Conservation (phyloP, 1,284 basidiomycete genomes). For the Ustilago trichophora region DNA sequence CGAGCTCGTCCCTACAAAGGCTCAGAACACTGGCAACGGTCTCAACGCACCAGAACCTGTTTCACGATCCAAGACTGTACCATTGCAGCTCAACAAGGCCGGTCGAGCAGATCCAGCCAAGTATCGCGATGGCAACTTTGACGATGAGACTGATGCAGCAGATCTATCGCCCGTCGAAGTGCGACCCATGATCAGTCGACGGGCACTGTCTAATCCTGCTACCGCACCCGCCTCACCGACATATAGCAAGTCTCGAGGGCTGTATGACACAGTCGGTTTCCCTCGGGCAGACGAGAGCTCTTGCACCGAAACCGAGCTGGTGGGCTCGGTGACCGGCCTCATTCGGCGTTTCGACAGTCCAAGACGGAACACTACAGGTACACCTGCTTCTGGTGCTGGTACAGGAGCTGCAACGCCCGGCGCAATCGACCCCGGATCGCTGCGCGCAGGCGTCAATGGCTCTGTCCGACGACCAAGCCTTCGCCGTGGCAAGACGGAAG, state of each 20-base stretch:
- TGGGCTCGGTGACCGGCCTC: conserved; percentile 24
- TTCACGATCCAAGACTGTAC: conserved; percentile 21
- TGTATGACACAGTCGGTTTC: conserved; percentile 18
- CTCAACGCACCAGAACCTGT: conserved; percentile 5
- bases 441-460: conserved; percentile 7
- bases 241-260: conserved; percentile 18
- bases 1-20: neutral
- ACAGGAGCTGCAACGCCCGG: neutral
- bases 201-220: conserved; percentile 27
- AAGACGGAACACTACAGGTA: conserved; percentile 19
- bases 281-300: conserved; percentile 54
- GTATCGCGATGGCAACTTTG: conserved; percentile 36
- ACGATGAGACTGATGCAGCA: conserved; percentile 40
- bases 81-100: conserved; percentile 20
- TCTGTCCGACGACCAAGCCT: conserved; percentile 68
- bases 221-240: conserved; percentile 42
- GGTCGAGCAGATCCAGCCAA: conserved; percentile 15
- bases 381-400: conserved; percentile 1
- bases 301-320: conserved; percentile 53
- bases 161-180: conserved; percentile 45
- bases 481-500: conserved; percentile 74
- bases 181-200: conserved; percentile 33
- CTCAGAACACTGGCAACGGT: neutral
- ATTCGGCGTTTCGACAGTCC: conserved; percentile 47
- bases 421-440: neutral